Base-by-base conservation (phyloP, 345 rosid species). In the Cardamine occulta region DNA sequence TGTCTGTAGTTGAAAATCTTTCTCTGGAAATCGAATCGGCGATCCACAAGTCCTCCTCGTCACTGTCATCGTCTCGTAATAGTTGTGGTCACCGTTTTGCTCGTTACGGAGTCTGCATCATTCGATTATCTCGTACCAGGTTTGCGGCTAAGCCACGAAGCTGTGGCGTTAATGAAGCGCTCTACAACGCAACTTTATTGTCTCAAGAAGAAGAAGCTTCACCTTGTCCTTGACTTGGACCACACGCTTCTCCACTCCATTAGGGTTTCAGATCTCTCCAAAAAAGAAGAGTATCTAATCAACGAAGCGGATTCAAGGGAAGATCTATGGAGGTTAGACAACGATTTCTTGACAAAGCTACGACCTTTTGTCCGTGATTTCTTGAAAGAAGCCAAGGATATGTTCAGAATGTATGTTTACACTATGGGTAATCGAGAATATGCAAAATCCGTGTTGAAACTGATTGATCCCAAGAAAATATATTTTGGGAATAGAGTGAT, bases 151-250 rank as follows among this genome's bases (percentile, higher is more conserved):
- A 28, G 61, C 37, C 28, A 29, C 70, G 57, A 65, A 31, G 32
- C 32, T 31, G 32, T 32, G 0, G 56, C 42, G 17, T 28, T 17
- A 0, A 31, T 28, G 15, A 66, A 48, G 11, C 55, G 57, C 9
- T 3, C 29, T 0, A 14, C 42, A 1, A 63, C 77, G 2, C 4
- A 21, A 18, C 3, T 8, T 7, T 18, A n/a, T 52, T 26, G 21
- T n/a, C 15, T 21, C 11, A 15, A 53, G 6, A 24, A 73, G 35
- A 63, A 42, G 8, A 73, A 63, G 39, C 71, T 73, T 2, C 56
- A 64, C 24, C 31, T 73, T 4, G 63, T 73, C 3, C 56, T 63
- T 42, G 70, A 73, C 63, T 54, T 73, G 34, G 77, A 73, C 34
- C 55, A 63, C 77, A 73, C 71, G 45, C 56, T 73, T 13, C 8